These are phyloP conservation scores for Saprolegnia parasitica DNA, from an alignment of 352 stramenopile species.

Conservation along the genomic window DNA sequence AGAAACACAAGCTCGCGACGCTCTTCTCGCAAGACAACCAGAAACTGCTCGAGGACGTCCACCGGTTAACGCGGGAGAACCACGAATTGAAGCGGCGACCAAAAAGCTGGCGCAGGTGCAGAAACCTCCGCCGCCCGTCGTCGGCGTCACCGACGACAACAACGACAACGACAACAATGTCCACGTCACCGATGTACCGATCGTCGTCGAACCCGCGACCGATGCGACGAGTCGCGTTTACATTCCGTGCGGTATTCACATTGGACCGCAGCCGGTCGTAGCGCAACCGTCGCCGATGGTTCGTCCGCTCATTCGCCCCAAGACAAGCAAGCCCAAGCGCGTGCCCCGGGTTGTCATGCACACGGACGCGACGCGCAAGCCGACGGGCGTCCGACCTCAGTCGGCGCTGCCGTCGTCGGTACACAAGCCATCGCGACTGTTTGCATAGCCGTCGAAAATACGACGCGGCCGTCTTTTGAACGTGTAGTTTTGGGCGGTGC, in stretches of 20 bases:
- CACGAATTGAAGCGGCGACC: constrained; percentile 49
- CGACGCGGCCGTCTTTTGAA: background rate
- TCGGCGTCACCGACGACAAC: no score
- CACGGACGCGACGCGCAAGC: background rate
- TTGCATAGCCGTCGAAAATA: background rate
- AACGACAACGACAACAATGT: no score
- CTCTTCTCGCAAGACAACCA: constrained; percentile 68
- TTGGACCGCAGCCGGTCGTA: background rate
- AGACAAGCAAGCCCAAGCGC: background rate
- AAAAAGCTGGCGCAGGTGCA: no score
- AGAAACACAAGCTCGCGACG: constrained; percentile 67
- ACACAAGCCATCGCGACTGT: background rate
- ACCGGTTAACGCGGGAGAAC: constrained; percentile 51
- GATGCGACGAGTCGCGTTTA: constrained; percentile 12
- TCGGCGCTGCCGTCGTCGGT: background rate
- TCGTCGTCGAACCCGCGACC: background rate
- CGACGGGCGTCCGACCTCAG: background rate
- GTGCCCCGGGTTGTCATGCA: background rate
- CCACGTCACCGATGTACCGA: background rate
- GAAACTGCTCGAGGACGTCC: constrained; percentile 58
- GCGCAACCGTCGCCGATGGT: background rate
- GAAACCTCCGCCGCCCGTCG: no score
- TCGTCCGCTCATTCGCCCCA: background rate
- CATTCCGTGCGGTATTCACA: constrained; percentile 19
- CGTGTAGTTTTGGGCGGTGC: no score